A percentile compares a stretch with the other conserved stretches of the same genome.
phyloP scores from a whole-genome alignment of 805 yeast genomes.

The Kazachstania taianensis region DNA sequence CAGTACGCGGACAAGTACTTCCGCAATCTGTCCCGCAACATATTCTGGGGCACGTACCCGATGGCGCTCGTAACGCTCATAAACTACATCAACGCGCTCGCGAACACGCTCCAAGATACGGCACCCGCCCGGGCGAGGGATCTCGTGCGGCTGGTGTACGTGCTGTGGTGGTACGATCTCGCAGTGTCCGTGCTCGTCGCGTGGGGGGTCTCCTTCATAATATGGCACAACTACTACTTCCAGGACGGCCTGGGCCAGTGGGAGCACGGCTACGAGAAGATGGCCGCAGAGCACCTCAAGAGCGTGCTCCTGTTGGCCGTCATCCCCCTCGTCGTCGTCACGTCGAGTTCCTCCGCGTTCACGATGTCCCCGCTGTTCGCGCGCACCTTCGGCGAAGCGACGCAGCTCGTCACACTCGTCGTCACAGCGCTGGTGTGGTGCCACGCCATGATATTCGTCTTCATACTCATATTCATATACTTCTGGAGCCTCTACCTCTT shows the following conservation, averaged over 20 bases:
- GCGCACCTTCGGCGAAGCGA: conserved; percentile 30
- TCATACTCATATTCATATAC: conserved; percentile 45
- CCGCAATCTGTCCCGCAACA: conserved; percentile 37
- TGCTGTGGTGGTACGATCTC: conserved; percentile 67
- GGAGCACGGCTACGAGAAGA: conserved; percentile 10
- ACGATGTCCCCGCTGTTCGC: conserved; percentile 32
- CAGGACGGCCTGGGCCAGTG: conserved; percentile 14
- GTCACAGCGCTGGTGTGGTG: conserved; percentile 55
- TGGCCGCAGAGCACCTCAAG: conserved; percentile 35
- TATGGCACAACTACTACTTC: conserved; percentile 30
- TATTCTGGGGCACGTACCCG: conserved; percentile 67
- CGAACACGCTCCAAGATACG: conserved; percentile 21
- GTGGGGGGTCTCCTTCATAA: conserved; percentile 48
- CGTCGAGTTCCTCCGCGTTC: conserved; percentile 59
- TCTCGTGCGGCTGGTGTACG: conserved; percentile 44
- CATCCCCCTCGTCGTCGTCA: conserved; percentile 69
- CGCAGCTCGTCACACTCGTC: conserved; percentile 41
- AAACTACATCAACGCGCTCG: conserved; percentile 41
- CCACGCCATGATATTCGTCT: conserved; percentile 54
- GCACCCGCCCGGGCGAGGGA: conserved; percentile 12
- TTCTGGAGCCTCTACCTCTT: conserved; percentile 48
- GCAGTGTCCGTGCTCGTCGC: conserved; percentile 46
- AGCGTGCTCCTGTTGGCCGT: conserved; percentile 60
- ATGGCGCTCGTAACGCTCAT: conserved; percentile 71
- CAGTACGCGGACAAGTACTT: conserved; percentile 24